Evolutionary conservation across 83 land plant genomes (phyloP).

Genomic region (Picea engelmannii): DNA sequence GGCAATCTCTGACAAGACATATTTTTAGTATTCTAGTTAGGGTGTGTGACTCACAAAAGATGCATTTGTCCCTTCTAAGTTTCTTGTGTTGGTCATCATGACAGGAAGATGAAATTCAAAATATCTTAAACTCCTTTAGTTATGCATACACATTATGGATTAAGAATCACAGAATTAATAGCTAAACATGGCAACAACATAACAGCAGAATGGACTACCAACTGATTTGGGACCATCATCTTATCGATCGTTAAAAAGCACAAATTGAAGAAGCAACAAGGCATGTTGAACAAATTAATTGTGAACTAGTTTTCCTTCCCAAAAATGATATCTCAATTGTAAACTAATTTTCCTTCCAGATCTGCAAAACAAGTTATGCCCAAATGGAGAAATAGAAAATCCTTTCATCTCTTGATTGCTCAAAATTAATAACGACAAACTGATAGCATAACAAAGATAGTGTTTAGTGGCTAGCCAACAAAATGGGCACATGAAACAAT

Average conservation of each 20-base stretch:
- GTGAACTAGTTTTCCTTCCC: neutral
- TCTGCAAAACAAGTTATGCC: neutral
- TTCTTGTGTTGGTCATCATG: neutral
- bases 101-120: neutral
- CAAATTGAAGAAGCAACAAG: neutral
- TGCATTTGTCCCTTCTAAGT: neutral
- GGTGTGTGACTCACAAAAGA: neutral
- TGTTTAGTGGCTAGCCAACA: neutral
- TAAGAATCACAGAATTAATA: neutral
- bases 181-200: neutral
- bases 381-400: neutral
- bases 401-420: neutral
- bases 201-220: conserved; percentile 1
- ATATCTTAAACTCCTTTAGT: neutral
- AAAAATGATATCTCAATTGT: neutral
- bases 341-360: neutral
- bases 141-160: neutral
- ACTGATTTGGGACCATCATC: neutral
- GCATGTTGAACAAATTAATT: neutral
- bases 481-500: neutral
- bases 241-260: neutral
- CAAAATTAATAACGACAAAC: neutral
- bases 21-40: neutral
- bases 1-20: too few relatives aligned
- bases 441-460: neutral